These are phyloP conservation scores for Leccinum rimulosum DNA, from an alignment of 768 basidiomycete species.

Conservation along the genomic window DNA sequence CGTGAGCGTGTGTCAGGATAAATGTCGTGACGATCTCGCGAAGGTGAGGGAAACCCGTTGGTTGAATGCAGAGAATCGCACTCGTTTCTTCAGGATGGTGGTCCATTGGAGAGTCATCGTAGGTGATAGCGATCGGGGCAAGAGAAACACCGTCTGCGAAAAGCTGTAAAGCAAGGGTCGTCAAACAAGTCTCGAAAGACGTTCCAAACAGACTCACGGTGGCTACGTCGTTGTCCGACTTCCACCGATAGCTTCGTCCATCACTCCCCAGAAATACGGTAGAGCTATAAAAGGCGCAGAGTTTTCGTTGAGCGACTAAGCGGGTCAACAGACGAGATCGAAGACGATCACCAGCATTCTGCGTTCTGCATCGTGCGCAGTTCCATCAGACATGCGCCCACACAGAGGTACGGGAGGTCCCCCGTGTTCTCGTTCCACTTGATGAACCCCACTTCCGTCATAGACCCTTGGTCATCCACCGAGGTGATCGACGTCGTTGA, in stretches of 20 bases:
- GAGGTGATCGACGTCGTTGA: slow-evolving; percentile 14
- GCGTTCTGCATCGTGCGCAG: not conserved
- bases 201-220: not conserved
- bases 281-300: slow-evolving; percentile 2
- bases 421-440: slow-evolving; percentile 13
- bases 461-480: slow-evolving; percentile 6
- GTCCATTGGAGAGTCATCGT: not conserved
- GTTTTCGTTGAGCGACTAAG: not conserved
- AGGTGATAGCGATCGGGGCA: slow-evolving; percentile 13
- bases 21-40: slow-evolving; percentile 18
- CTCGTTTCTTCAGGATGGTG: not conserved
- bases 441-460: slow-evolving; percentile 13
- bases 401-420: not conserved
- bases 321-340: not conserved
- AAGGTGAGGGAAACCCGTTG: slow-evolving; percentile 20
- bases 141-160: not conserved
- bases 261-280: slow-evolving; percentile 12
- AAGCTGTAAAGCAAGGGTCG: slow-evolving; percentile 4
- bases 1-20: not conserved
- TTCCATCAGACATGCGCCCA: slow-evolving; percentile 2
- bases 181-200: too few species aligned
- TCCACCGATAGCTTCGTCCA: slow-evolving; percentile 13
- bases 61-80: slow-evolving; percentile 11
- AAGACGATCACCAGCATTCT: slow-evolving; percentile 2
- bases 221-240: not conserved